Conservation (phyloP, 208 protist species). For the Trypanosoma congolense region DNA sequence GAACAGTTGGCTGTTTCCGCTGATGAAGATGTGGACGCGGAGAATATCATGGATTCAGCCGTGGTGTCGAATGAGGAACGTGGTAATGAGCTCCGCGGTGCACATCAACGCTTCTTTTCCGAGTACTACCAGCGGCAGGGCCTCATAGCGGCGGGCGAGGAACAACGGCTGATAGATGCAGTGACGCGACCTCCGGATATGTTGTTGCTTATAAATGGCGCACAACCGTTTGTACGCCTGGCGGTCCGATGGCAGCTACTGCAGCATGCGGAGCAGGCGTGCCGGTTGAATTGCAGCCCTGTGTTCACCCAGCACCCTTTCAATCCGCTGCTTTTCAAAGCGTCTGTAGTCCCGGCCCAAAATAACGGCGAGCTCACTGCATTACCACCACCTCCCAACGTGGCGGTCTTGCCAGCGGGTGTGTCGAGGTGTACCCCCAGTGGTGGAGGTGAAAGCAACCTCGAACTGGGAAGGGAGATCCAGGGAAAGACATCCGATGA, state of each 20-base stretch:
- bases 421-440: too few species aligned
- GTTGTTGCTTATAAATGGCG: constrained; percentile 52
- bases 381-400: constrained; percentile 37
- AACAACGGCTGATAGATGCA: constrained; percentile 47
- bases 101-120: constrained; percentile 65
- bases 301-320: constrained; percentile 32
- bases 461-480: too few species aligned
- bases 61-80: constrained; percentile 46
- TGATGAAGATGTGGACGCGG: constrained; percentile 56
- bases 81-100: constrained; percentile 44
- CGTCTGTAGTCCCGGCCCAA: constrained; percentile 39
- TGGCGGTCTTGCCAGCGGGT: too few species aligned
- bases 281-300: not conserved
- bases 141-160: constrained; percentile 23
- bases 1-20: constrained; percentile 48
- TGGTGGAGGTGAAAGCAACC: too few species aligned
- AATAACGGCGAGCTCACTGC: constrained; percentile 29
- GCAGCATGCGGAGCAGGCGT: constrained; percentile 15
- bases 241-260: constrained; percentile 62
- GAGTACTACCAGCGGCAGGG: constrained; percentile 73
- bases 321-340: constrained; percentile 34
- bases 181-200: constrained; percentile 44
- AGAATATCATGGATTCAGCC: constrained; percentile 14
- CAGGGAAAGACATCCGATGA: not conserved
- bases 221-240: constrained; percentile 45